Conservation (phyloP, 2,329 filamentous ascomycete species). For the Graphilbum fragrans region DNA sequence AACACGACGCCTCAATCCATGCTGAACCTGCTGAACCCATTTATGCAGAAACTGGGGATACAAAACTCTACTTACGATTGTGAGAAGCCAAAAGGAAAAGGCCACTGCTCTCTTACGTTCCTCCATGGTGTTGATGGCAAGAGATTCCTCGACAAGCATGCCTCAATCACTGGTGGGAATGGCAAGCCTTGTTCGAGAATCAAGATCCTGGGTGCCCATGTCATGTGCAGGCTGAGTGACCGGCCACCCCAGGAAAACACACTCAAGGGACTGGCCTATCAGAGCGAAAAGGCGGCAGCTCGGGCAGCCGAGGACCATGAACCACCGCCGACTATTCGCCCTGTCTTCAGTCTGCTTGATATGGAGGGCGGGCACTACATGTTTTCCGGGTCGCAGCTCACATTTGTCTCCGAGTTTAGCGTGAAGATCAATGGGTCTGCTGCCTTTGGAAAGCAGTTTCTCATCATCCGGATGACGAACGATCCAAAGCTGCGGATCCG, state of each 20-base stretch:
- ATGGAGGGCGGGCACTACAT: conserved; percentile 32
- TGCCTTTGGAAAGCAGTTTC: conserved; percentile 26
- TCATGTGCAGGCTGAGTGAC: conserved; percentile 18
- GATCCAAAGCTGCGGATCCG: conserved; percentile 24
- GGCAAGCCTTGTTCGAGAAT: conserved; percentile 12
- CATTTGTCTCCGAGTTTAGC: conserved; percentile 28
- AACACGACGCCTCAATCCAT: conserved; percentile 25
- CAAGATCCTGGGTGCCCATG: conserved; percentile 13
- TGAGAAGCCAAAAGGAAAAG: conserved; percentile 24
- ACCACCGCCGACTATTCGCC: neutral
- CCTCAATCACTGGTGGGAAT: conserved; percentile 5
- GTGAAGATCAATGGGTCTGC: neutral
- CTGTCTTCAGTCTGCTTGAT: neutral
- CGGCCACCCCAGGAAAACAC: conserved; percentile 8
- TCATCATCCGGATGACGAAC: conserved; percentile 21
- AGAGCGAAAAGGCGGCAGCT: conserved; percentile 9
- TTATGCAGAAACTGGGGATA: conserved; percentile 28
- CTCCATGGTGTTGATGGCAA: conserved; percentile 23
- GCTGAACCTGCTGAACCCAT: conserved; percentile 23
- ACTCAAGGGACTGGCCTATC: conserved; percentile 9
- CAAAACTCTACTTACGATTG: conserved; percentile 23
- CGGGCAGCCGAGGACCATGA: neutral
- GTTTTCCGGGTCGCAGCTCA: conserved; percentile 23
- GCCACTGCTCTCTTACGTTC: conserved; percentile 30
- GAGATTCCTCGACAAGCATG: conserved; percentile 27